These are phyloP conservation scores for Jamesozyma piceae DNA, from an alignment of 805 yeast species.

Conservation along the genomic window DNA sequence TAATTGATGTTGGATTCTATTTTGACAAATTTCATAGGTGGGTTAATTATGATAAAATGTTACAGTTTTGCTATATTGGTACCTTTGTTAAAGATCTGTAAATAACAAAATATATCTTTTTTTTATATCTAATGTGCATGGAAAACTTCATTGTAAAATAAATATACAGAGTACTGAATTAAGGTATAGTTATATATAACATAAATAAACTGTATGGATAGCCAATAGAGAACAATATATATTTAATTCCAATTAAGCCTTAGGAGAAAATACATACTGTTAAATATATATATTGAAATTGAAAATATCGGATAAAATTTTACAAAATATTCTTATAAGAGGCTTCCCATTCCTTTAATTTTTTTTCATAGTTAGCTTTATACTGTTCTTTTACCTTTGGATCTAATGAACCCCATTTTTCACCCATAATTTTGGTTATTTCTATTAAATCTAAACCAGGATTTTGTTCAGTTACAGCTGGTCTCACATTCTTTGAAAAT, in stretches of 20 bases:
- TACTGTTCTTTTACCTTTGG: constrained; percentile 17
- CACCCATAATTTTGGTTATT: constrained; percentile 16
- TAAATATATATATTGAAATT: too few relatives aligned
- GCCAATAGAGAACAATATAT: too few relatives aligned
- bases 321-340: neutral
- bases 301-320: too few relatives aligned
- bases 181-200: too few relatives aligned
- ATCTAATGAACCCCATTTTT: constrained; percentile 21
- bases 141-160: too few relatives aligned
- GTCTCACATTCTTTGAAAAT: constrained; percentile 16
- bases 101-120: too few relatives aligned
- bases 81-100: constrained; percentile 19
- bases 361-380: constrained; percentile 19
- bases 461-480: constrained; percentile 8
- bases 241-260: too few relatives aligned
- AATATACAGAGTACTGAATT: too few relatives aligned
- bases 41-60: constrained; percentile 81
- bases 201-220: too few relatives aligned
- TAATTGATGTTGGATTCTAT: constrained; percentile 71
- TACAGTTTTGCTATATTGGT: constrained; percentile 74
- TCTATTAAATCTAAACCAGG: constrained; percentile 16
- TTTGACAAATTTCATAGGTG: constrained; percentile 66
- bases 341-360: constrained; percentile 6
- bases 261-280: too few relatives aligned
- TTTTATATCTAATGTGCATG: too few relatives aligned